These are phyloP conservation scores for Erysimum cheiranthoides DNA, from an alignment of 345 rosid genomes.

Conservation along the genomic window DNA sequence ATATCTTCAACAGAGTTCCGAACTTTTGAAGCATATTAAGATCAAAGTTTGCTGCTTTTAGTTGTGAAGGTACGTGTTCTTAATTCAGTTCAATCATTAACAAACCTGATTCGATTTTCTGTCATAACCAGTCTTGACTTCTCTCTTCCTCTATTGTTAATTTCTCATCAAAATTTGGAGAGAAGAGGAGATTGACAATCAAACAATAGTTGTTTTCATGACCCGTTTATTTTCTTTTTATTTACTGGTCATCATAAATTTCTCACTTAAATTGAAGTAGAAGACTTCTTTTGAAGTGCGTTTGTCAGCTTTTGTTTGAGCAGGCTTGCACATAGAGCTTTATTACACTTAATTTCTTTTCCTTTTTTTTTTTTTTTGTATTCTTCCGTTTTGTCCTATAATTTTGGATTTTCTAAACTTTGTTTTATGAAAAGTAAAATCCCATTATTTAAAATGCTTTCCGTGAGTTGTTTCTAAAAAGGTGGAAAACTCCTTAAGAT, in stretches of 20 bases:
- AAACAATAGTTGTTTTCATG: conserved; percentile 18
- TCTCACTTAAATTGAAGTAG: conserved; percentile 32
- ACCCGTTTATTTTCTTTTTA: conserved; percentile 5
- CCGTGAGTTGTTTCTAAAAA: conserved; percentile 43
- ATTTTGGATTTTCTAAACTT: conserved; percentile 24
- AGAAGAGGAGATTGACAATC: not conserved
- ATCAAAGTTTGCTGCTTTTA: conserved; percentile 21
- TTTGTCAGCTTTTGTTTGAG: conserved; percentile 42
- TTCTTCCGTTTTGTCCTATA: conserved; percentile 43
- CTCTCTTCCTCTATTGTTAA: conserved; percentile 11
- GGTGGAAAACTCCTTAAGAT: not conserved
- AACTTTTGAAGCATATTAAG: conserved; percentile 38
- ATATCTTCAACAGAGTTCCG: conserved; percentile 20
- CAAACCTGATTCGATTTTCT: conserved; percentile 9
- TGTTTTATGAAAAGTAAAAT: not conserved
- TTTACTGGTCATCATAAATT: conserved; percentile 20
- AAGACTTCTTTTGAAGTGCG: conserved; percentile 45
- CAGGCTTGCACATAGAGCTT: conserved; percentile 43
- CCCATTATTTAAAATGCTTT: conserved; percentile 23
- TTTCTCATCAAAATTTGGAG: conserved; percentile 2
- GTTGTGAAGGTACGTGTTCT: conserved; percentile 37
- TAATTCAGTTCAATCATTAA: conserved; percentile 17
- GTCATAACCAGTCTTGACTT: conserved; percentile 23
- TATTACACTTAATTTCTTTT: not conserved
- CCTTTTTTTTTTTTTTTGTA: not conserved